Conservation (phyloP, 2,329 filamentous ascomycete species). For the Colletotrichum sp. region DNA sequence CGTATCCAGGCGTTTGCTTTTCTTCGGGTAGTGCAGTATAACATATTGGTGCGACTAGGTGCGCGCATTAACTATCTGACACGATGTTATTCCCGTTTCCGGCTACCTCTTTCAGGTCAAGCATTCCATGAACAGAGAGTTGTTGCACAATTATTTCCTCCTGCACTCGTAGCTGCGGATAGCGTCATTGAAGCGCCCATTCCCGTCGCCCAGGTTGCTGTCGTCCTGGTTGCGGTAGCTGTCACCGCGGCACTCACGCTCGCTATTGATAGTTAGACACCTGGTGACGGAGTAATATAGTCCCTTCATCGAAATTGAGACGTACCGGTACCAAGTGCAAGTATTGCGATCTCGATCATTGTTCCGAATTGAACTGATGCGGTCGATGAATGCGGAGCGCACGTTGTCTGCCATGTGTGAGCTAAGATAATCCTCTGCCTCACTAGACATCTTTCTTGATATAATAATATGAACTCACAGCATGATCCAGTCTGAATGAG, state of each 20-base stretch:
- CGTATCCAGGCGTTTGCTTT: not conserved
- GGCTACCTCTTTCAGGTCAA: not conserved
- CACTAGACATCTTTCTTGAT: not conserved
- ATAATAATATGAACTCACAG: not conserved
- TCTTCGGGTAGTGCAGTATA: not conserved
- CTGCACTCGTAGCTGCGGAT: not conserved
- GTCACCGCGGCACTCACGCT: not conserved
- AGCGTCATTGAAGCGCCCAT: slow-evolving; percentile 1
- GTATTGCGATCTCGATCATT: not conserved
- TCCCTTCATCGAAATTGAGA: not conserved
- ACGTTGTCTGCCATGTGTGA: not conserved
- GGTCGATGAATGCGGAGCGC: not conserved
- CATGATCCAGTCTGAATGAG: not conserved
- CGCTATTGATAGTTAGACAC: not conserved
- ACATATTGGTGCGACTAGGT: not conserved
- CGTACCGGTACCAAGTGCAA: not conserved
- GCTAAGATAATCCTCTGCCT: not conserved
- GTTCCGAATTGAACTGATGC: not conserved
- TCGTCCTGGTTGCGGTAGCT: not conserved
- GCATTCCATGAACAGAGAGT: not conserved
- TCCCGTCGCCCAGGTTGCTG: not conserved
- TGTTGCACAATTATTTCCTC: not conserved
- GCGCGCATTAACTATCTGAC: not conserved
- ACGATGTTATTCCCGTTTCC: not conserved
- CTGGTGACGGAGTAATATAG: not conserved